Conservation (phyloP, 2,329 filamentous ascomycete species). For the Pseudonectria buxi region DNA sequence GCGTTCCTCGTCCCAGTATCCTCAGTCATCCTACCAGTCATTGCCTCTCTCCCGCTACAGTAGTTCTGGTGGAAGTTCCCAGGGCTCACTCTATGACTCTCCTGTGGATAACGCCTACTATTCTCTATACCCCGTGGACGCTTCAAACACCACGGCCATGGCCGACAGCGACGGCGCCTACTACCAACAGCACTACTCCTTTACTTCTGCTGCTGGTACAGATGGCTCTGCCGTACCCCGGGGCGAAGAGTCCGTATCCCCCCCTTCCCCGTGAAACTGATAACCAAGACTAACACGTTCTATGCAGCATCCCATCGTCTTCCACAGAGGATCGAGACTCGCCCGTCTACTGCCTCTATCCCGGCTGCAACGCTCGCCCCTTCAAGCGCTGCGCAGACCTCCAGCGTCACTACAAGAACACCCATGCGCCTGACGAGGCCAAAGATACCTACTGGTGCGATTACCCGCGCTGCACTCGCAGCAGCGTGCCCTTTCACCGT, state of each 20-base stretch:
- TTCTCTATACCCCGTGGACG: too few species aligned
- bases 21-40: constrained; percentile 16
- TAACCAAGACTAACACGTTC: constrained; percentile 1
- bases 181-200: constrained; percentile 7
- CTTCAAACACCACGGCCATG: constrained; percentile 3
- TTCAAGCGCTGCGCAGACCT: constrained; percentile 51
- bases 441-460: constrained; percentile 44
- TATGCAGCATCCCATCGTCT: background rate
- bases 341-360: constrained; percentile 32
- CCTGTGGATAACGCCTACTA: constrained; percentile 15
- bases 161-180: background rate
- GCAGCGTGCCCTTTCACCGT: constrained; percentile 41
- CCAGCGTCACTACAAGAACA: constrained; percentile 44
- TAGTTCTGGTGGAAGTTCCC: constrained; percentile 26
- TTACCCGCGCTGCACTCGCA: constrained; percentile 42
- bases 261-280: constrained; percentile 3
- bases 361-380: constrained; percentile 36
- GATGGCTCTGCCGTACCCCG: constrained; percentile 5
- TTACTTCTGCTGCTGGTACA: background rate
- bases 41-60: constrained; percentile 21
- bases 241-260: constrained; percentile 11
- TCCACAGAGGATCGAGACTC: constrained; percentile 22
- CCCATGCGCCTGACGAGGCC: constrained; percentile 35
- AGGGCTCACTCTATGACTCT: constrained; percentile 22
- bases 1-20: constrained; percentile 12